These are phyloP conservation scores for Exophiala calicioides DNA, from an alignment of 2,329 filamentous ascomycete genomes.

Conservation along the genomic window DNA sequence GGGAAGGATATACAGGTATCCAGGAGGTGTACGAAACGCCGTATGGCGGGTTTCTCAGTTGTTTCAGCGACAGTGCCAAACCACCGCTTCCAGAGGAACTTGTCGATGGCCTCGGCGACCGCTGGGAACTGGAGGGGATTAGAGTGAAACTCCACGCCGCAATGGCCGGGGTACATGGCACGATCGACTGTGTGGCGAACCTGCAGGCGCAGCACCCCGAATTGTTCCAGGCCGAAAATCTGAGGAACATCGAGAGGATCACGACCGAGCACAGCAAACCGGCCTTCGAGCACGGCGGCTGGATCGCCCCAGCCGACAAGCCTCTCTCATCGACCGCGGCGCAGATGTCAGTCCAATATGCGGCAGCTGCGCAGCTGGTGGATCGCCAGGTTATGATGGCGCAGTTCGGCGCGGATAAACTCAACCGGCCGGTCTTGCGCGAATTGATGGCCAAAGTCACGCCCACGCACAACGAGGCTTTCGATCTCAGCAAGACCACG, in stretches of 20 bases:
- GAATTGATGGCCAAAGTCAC: constrained; percentile 36
- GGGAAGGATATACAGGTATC: constrained; percentile 45
- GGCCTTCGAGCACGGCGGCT: constrained; percentile 42
- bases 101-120: constrained; percentile 37
- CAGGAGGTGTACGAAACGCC: constrained; percentile 44
- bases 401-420: constrained; percentile 36
- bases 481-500: constrained; percentile 18
- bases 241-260: constrained; percentile 31
- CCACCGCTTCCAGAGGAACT: constrained; percentile 34
- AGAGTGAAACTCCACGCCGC: constrained; percentile 42
- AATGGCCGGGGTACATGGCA: constrained; percentile 41
- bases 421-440: constrained; percentile 42
- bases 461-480: constrained; percentile 24
- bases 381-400: constrained; percentile 39
- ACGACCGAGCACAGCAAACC: constrained; percentile 36
- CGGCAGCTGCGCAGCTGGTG: constrained; percentile 41
- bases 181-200: constrained; percentile 38
- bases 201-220: constrained; percentile 37
- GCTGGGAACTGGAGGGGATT: constrained; percentile 41
- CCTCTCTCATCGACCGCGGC: constrained; percentile 41
- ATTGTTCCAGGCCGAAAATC: constrained; percentile 21
- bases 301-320: constrained; percentile 32
- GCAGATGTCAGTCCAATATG: constrained; percentile 44
- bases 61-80: constrained; percentile 39
- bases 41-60: constrained; percentile 47